Conservation (phyloP, 331 rosid genomes). For the Quercus tomentella region DNA sequence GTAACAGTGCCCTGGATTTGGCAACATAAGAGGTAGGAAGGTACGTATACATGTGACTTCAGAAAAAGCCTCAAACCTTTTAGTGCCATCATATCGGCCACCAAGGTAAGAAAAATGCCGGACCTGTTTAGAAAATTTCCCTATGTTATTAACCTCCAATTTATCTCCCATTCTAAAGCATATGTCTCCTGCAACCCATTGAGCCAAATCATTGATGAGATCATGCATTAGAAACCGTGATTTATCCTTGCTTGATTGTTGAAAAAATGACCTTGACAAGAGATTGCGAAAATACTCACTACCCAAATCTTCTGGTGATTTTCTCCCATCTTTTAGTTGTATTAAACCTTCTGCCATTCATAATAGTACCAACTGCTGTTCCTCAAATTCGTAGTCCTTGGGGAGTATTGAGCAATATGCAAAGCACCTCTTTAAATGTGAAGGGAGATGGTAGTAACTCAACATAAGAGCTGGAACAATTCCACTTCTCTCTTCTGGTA, state of each 20-base stretch:
- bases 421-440: constrained; percentile 21
- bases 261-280: constrained; percentile 14
- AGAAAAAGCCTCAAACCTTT: background rate
- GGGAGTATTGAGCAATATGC: constrained; percentile 15
- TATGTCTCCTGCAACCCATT: background rate
- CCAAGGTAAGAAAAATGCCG: background rate
- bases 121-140: background rate
- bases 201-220: constrained; percentile 25
- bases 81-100: background rate
- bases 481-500: background rate
- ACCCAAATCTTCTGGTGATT: constrained; percentile 11
- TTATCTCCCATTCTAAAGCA: constrained; percentile 7
- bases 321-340: background rate
- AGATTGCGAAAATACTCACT: constrained; percentile 6
- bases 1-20: background rate
- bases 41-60: constrained; percentile 1
- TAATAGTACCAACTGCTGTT: constrained; percentile 1
- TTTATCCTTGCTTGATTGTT: background rate
- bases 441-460: constrained; percentile 20
- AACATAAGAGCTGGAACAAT: constrained; percentile 16
- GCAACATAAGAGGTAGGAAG: background rate
- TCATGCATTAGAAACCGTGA: constrained; percentile 17
- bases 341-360: constrained; percentile 23
- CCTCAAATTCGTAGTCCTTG: constrained; percentile 11
- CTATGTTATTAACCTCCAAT: too few relatives aligned